Percentiles rank a stretch among this genome's conserved stretches.
Conservation (phyloP, 1,284 basidiomycete genomes). For the Athelia sp. region DNA sequence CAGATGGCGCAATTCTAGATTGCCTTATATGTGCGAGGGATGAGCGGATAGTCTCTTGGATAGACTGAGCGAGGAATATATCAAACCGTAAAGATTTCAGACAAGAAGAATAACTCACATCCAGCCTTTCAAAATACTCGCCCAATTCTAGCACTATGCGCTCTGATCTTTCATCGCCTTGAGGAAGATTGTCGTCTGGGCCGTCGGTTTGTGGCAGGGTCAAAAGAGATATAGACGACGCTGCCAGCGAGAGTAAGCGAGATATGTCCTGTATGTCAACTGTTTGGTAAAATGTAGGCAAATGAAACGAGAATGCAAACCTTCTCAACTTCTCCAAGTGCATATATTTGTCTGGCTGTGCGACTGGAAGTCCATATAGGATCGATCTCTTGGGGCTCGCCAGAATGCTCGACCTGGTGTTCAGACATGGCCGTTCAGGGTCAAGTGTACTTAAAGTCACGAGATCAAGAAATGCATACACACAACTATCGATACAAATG, state of each 20-base stretch:
- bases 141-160: conserved; percentile 78
- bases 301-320: conserved; percentile 28
- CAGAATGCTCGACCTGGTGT: background rate
- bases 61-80: conserved; percentile 38
- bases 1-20: conserved; percentile 76
- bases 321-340: conserved; percentile 78
- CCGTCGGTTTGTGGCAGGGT: conserved; percentile 74
- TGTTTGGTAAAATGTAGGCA: conserved; percentile 2
- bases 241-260: conserved; percentile 65
- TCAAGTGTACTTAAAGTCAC: background rate
- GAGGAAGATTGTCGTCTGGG: conserved; percentile 59
- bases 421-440: background rate
- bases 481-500: background rate
- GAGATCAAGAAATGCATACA: too few species aligned
- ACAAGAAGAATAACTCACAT: conserved; percentile 42
- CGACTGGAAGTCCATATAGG: conserved; percentile 77
- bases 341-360: conserved; percentile 76
- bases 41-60: conserved; percentile 70
- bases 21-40: conserved; percentile 75
- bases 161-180: conserved; percentile 76
- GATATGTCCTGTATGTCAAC: conserved; percentile 58
- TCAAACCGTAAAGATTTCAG: background rate
- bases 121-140: conserved; percentile 77
- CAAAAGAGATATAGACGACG: conserved; percentile 69
- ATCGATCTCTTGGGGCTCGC: conserved; percentile 42